These are phyloP conservation scores for Chrysosphaeria jannelii DNA, from an alignment of 2,329 filamentous ascomycete species.

Conservation along the genomic window DNA sequence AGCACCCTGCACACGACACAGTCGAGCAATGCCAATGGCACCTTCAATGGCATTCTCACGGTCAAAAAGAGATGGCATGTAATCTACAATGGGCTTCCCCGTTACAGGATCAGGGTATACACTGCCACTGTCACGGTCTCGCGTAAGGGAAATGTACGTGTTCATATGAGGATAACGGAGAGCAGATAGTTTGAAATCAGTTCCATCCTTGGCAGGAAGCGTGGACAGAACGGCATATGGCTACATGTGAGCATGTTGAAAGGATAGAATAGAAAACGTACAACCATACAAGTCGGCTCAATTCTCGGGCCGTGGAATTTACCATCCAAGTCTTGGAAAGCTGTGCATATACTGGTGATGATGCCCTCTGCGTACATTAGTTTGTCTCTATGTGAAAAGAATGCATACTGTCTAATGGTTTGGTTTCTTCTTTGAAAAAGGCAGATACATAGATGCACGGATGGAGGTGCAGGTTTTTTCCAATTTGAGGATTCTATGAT, in stretches of 20 bases:
- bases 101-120: conserved; percentile 42
- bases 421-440: conserved; percentile 37
- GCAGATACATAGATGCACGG: conserved; percentile 30
- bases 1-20: conserved; percentile 52
- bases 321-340: conserved; percentile 56
- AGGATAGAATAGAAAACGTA: conserved; percentile 7
- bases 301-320: conserved; percentile 60
- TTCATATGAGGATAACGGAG: conserved; percentile 38
- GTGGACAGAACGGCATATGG: conserved; percentile 32
- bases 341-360: conserved; percentile 45
- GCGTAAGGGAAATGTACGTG: conserved; percentile 40
- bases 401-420: conserved; percentile 31
- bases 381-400: conserved; percentile 2
- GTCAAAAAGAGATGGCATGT: conserved; percentile 42
- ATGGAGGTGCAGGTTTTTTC: conserved; percentile 55
- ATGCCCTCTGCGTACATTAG: conserved; percentile 45
- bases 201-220: conserved; percentile 33
- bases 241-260: conserved; percentile 9
- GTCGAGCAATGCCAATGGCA: conserved; percentile 38
- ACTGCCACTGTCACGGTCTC: conserved; percentile 46
- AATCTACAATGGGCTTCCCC: conserved; percentile 34
- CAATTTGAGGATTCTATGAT: conserved; percentile 42
- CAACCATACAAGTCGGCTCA: conserved; percentile 42
- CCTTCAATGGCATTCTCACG: conserved; percentile 41
- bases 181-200: conserved; percentile 42